Conservation (phyloP, 805 yeast genomes). For the Yarrowia hollandica region DNA sequence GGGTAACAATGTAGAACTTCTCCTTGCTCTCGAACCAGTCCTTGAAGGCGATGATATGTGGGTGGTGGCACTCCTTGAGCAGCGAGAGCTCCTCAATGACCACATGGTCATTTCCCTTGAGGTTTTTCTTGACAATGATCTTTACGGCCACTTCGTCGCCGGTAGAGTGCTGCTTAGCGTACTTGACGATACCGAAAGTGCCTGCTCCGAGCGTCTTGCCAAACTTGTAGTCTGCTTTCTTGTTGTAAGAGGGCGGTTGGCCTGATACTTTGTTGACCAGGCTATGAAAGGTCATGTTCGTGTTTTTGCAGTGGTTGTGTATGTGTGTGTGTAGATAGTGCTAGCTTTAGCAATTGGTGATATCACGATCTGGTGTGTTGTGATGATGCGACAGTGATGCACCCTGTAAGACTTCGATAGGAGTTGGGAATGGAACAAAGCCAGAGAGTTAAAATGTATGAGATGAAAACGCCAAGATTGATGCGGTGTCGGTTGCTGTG, state of each 20-base stretch:
- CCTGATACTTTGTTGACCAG: slow-evolving; percentile 59
- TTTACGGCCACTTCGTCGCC: slow-evolving; percentile 83
- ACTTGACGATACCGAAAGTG: slow-evolving; percentile 86
- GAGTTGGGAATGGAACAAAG: slow-evolving; percentile 2
- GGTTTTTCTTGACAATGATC: slow-evolving; percentile 80
- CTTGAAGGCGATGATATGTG: slow-evolving; percentile 82
- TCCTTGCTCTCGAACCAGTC: slow-evolving; percentile 95
- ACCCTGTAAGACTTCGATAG: background rate
- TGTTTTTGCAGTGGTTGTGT: background rate
- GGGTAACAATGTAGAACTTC: slow-evolving; percentile 90
- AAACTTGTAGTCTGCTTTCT: slow-evolving; percentile 70
- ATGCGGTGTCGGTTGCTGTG: too few relatives aligned
- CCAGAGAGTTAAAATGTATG: background rate
- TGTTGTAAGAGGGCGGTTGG: slow-evolving; percentile 67
- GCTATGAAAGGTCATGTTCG: slow-evolving; percentile 32
- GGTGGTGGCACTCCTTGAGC: slow-evolving; percentile 68
- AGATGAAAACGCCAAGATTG: background rate
- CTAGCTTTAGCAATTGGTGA: background rate
- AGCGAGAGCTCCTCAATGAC: slow-evolving; percentile 76
- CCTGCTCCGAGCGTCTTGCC: slow-evolving; percentile 93
- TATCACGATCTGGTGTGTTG: slow-evolving; percentile 5
- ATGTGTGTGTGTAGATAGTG: background rate
- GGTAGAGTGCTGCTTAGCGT: slow-evolving; percentile 56
- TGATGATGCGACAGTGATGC: background rate
- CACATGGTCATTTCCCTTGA: slow-evolving; percentile 74